Evolutionary conservation across 148 eudicot genomes (phyloP), one percentile per base, ranked within the genome.

Genomic region (Oxyria digyna): DNA sequence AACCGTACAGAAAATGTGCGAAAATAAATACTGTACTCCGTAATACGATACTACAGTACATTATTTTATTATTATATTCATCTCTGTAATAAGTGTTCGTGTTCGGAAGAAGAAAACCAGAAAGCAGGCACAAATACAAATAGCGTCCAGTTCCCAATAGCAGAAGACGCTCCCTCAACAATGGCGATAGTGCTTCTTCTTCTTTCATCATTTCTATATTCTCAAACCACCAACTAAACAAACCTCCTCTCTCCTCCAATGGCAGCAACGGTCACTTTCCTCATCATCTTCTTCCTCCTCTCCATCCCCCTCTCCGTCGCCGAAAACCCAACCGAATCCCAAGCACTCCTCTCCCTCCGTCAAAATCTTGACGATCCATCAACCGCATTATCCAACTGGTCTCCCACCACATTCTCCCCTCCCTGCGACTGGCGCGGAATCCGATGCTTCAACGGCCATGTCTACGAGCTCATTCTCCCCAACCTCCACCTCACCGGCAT

Each of bases 391-490:
- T 27, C 52, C 73, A 38, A 33, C 70, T 78, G 81, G 81, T 54
- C 40, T 31, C 21, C 76, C 8, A 38, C 78, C 24, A 21, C 78
- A 18, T 40, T 64, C 12, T 21, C 20, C 0, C 59, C 75, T 8
- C 81, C 78, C 29, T 75, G 76, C 64, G 67, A 73, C 42, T 79
- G 78, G 76, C 82, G 64, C 13, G 86, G 86, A 52, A 67, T 83
- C 72, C 29, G 69, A 57, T 83, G 86, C 72, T 41, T 38, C 63
- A 0, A 27, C 55, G 71, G 75, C 63, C 69, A 33, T 2, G 81
- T 79, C 52, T 46, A n/a, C 29, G 78, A 76, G 38, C 83, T 85
- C 59, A 78, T 83, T 14, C 84, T 85, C 6, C 86, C 87, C 10
- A 68, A 73, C 5, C 82, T 79, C 26, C 67, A 57, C 32, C 86